A percentile compares a stretch with the other conserved stretches of the same genome.
phyloP scores from a whole-genome alignment of 106 monocot genomes.

The Dioscorea alata region DNA sequence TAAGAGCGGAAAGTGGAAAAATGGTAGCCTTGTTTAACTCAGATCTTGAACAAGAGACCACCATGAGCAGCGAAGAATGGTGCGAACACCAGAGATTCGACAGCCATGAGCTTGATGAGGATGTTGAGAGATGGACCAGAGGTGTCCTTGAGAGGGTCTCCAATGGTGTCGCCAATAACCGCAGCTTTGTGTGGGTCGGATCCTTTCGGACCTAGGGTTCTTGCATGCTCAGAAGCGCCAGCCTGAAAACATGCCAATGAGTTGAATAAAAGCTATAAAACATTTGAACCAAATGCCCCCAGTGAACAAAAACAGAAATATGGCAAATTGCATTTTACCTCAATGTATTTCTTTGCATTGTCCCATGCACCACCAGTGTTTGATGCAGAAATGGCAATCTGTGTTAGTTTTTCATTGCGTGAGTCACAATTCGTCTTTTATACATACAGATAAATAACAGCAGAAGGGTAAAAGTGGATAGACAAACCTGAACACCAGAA shows the following conservation, averaged over 20 bases:
- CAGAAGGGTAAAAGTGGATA: neutral
- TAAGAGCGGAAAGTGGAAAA: too few species aligned
- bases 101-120: constrained; percentile 97
- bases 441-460: neutral
- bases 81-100: constrained; percentile 93
- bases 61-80: constrained; percentile 91
- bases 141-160: constrained; percentile 96
- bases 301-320: too few species aligned
- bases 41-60: constrained; percentile 76
- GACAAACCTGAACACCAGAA: constrained; percentile 62
- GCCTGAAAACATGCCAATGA: constrained; percentile 36
- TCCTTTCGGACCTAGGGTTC: constrained; percentile 76
- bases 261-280: neutral
- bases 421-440: neutral
- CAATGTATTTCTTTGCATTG: constrained; percentile 87
- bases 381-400: constrained; percentile 79
- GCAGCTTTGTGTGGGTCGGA: constrained; percentile 93
- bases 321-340: constrained; percentile 22
- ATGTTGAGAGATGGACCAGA: constrained; percentile 95
- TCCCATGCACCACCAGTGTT: constrained; percentile 89
- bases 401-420: neutral
- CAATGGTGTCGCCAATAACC: constrained; percentile 91
- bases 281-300: too few species aligned
- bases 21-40: neutral
- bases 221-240: constrained; percentile 79